phyloP scores from a whole-genome alignment of 179 eudicot species.

The Drosera spatulata region DNA sequence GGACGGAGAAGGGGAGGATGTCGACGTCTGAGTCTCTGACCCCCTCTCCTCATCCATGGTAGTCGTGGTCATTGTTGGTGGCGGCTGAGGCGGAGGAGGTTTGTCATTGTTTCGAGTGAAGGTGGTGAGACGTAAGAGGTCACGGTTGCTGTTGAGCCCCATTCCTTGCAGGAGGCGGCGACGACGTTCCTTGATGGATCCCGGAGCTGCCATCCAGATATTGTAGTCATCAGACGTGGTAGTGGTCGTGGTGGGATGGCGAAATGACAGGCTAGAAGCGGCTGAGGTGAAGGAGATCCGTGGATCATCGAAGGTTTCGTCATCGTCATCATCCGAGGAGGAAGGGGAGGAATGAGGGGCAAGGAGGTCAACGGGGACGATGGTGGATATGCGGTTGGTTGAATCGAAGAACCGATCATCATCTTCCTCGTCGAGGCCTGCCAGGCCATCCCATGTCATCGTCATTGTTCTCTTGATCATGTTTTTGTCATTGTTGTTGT shows the following conservation, averaged over 20 bases:
- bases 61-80: neutral
- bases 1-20: neutral
- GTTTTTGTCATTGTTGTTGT: too few species aligned
- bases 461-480: constrained; percentile 39
- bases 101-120: constrained; percentile 21
- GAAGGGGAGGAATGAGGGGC: constrained; percentile 13
- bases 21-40: neutral
- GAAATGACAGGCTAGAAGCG: constrained; percentile 13
- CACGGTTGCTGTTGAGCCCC: constrained; percentile 65
- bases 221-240: constrained; percentile 21
- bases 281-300: constrained; percentile 56
- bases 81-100: constrained; percentile 8
- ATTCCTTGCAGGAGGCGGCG: constrained; percentile 58
- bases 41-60: constrained; percentile 4
- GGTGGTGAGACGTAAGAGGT: constrained; percentile 29
- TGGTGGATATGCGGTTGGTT: constrained; percentile 45
- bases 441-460: constrained; percentile 65
- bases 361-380: constrained; percentile 34
- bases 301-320: constrained; percentile 41
- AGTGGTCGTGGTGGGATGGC: constrained; percentile 4
- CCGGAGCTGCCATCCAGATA: constrained; percentile 77
- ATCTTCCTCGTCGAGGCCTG: constrained; percentile 41
- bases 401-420: constrained; percentile 63
- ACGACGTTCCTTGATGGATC: constrained; percentile 62
- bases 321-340: constrained; percentile 36